Evolutionary conservation across 2,329 filamentous ascomycete genomes (phyloP), one percentile per base, ranked within the genome.

Genomic region (Colletotrichum eleusines): DNA sequence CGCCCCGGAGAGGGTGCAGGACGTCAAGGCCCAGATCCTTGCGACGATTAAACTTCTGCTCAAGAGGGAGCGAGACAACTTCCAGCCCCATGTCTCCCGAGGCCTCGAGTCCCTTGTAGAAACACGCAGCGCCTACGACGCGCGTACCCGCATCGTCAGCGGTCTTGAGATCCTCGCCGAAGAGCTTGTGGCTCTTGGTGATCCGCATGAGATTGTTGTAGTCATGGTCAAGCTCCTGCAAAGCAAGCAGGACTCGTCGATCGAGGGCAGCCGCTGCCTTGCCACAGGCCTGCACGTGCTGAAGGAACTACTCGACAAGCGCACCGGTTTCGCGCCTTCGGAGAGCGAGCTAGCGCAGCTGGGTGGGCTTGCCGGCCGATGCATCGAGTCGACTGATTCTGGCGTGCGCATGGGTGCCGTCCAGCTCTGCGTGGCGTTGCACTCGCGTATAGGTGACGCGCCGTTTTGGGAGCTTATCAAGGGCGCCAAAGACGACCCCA

Each of bases 401-500:
- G 88, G 87, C 8, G 89, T 91, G 9, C 84, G 89, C 50, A 92
- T 94, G 85, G 92, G 93, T 72, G 91, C 92, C n/a, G 91, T 94
- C 55, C 90, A 93, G 77, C 85, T 94, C n/a, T 94, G 92, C 75
- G 90, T 94, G 33, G 89, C 90, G 69, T 81, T 94, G 72, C 91
- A 94, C 77, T 84, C 85, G 57, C 81, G 87, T 14, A 84, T 91
- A 11, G 89, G 89, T 16, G 89, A 91, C 65, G 80, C 76, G 12
- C 77, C 76, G 38, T 95, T 95, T 77, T 95, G 92, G 92, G 86
- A 86, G 42, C 86, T 86, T 31, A 84, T 94, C 75, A 88, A 85
- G 68, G 86, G 83, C 12, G 85, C 92, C 40, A 87, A 88, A 76
- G 92, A 94, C 74, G 92, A 93, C 74, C 89, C 92, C 28, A 89